Evolutionary conservation across 306 rosid genomes (phyloP).

Genomic region (Lathyrus oleraceus): DNA sequence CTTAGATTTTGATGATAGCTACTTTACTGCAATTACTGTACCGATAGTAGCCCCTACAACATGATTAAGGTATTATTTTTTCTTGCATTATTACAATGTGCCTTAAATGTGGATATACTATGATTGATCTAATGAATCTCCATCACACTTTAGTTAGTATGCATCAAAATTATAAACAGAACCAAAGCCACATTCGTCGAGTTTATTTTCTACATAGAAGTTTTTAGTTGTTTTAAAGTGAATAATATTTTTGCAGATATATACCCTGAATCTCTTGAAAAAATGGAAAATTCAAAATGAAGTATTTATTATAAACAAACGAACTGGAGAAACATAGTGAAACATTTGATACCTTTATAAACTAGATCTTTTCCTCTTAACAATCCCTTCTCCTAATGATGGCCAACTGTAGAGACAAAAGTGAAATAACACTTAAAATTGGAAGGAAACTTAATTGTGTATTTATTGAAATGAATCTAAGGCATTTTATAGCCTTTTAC

Average conservation of each 20-base stretch:
- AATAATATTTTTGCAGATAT: slow-evolving; percentile 81
- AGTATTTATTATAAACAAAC: background rate
- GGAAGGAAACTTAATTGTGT: no score
- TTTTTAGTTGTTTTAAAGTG: slow-evolving; percentile 72
- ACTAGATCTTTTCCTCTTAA: slow-evolving; percentile 60
- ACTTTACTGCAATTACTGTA: slow-evolving; percentile 84
- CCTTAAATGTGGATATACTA: background rate
- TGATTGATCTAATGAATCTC: background rate
- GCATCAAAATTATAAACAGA: slow-evolving; percentile 60
- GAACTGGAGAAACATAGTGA: slow-evolving; percentile 5
- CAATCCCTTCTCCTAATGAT: slow-evolving; percentile 65
- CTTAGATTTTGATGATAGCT: slow-evolving; percentile 86
- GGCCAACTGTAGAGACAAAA: no score
- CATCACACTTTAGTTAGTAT: background rate
- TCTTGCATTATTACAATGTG: slow-evolving; percentile 18
- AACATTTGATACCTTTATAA: slow-evolving; percentile 63
- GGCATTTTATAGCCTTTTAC: no score
- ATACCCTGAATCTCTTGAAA: slow-evolving; percentile 70
- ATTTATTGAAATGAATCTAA: no score
- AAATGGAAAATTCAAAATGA: slow-evolving; percentile 2
- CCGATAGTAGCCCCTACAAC: slow-evolving; percentile 82
- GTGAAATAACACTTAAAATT: no score
- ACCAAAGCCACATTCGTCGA: slow-evolving; percentile 97
- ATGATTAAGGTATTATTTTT: slow-evolving; percentile 30
- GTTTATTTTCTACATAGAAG: slow-evolving; percentile 71